Base-by-base conservation (phyloP, 768 basidiomycete species). In the Pleurotus tuber-regium region DNA sequence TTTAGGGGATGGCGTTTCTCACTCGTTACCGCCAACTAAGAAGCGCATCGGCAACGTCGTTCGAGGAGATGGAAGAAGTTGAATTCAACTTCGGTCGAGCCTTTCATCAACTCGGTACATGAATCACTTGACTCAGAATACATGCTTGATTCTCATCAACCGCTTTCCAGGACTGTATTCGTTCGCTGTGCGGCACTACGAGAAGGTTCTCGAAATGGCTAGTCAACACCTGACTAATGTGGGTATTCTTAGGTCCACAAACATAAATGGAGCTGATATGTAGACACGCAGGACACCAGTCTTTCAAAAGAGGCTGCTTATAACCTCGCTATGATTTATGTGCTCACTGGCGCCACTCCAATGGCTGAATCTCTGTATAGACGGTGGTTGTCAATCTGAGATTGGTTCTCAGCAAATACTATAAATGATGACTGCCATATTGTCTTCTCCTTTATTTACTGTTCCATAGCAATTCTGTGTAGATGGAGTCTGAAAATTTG, bases 41-140 rank as follows among this genome's bases (percentile, higher is more conserved):
- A 11, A 73, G 71, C 36, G 67, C 58, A 1, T 70, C 71, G 42
- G 64, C 66, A n/a, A 10, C 31, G 9, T 18, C 46, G 19, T 11
- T 26, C 2, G 65, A 72, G 2, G 74, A 71, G 2, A 57, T 77
- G 19, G 78, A 83, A 24, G 95, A 98, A 66, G 86, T 96, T 3
- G 92, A 99, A 52, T 98, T 81, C 65, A 99, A 99, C 66, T 90
- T 95, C 62, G 96, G 87, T 0, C 76, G 96, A 40, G 82, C 84
- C 1, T 98, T 97, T 64, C 96, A 98, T 62, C 89, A 94, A 53
- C 73, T 97, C n/a, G 90, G 93, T 92, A 54, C 50, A 78, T 59
- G 10, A 1, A 33, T n/a, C 10, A 16, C 35, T 11, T 25, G 43
- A 19, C 47, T 31, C 11, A 12, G 28, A 6, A 19, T 33, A 16